Evolutionary conservation across 176 grass and related monocot genomes (phyloP).

Genomic region (Puya raimondii): DNA sequence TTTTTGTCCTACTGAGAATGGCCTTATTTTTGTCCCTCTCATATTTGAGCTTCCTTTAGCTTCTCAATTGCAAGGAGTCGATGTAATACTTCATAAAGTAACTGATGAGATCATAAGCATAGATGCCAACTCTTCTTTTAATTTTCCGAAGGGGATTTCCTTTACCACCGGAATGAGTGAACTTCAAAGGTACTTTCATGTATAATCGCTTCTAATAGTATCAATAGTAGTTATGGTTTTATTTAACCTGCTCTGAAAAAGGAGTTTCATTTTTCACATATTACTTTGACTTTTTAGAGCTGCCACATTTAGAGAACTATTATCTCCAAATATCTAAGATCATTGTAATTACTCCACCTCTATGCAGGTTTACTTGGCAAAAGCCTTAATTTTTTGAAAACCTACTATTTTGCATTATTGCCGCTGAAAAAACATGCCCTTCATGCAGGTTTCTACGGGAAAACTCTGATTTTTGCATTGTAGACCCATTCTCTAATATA

Average conservation of each 20-base stretch:
- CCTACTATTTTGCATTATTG: neutral
- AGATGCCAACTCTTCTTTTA: constrained; percentile 39
- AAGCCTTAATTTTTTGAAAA: too few species aligned
- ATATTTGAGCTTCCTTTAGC: constrained; percentile 67
- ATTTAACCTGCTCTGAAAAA: too few species aligned
- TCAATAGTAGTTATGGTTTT: too few species aligned
- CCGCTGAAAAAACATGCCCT: neutral
- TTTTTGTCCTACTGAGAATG: constrained; percentile 44
- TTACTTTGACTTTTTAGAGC: neutral
- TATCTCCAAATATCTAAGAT: neutral
- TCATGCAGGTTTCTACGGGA: constrained; percentile 67
- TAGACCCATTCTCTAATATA: constrained; percentile 76
- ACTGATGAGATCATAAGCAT: constrained; percentile 83
- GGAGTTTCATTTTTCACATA: neutral
- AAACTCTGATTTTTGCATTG: constrained; percentile 41
- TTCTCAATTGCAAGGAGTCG: constrained; percentile 68
- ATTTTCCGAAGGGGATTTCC: constrained; percentile 62
- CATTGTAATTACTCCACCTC: neutral
- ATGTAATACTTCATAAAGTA: constrained; percentile 89
- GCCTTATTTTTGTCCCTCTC: constrained; percentile 71
- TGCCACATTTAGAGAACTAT: neutral
- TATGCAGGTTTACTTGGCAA: neutral
- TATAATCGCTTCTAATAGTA: neutral
- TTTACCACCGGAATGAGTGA: constrained; percentile 80
- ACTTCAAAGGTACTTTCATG: constrained; percentile 52